Evolutionary conservation across 208 protist genomes (phyloP).

Genomic region (Leishmania amazonensis): DNA sequence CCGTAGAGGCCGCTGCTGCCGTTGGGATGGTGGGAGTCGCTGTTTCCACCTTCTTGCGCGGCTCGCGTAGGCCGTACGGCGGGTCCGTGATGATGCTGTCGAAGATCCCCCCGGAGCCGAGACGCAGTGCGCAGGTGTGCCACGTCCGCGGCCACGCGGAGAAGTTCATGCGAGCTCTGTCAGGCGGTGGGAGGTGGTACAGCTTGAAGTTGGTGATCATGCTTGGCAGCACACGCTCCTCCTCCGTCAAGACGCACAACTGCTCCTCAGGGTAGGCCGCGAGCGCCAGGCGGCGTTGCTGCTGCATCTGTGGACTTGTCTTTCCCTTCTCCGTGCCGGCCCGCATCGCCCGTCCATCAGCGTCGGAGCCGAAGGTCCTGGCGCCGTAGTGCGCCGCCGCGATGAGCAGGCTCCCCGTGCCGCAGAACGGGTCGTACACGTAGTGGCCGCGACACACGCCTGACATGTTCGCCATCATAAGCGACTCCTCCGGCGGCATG

Average conservation of each 20-base stretch:
- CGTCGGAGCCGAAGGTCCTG: constrained; percentile 87
- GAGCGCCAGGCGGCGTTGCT: constrained; percentile 69
- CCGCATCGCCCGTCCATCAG: constrained; percentile 88
- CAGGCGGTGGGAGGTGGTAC: constrained; percentile 70
- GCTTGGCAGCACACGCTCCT: constrained; percentile 49
- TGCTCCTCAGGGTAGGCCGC: constrained; percentile 29
- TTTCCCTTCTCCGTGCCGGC: constrained; percentile 51
- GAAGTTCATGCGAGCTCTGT: constrained; percentile 88
- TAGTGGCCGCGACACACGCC: constrained; percentile 48
- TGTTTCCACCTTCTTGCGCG: constrained; percentile 43
- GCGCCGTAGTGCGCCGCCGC: constrained; percentile 88
- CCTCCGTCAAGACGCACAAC: constrained; percentile 35
- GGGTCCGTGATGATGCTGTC: constrained; percentile 95
- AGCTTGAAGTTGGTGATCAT: constrained; percentile 91
- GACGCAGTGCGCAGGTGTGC: constrained; percentile 10
- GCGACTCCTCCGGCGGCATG: constrained; percentile 94
- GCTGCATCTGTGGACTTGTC: constrained; percentile 66
- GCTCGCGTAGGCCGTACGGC: constrained; percentile 90
- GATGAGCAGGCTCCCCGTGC: constrained; percentile 90
- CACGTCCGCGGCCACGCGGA: constrained; percentile 52
- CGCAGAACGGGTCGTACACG: constrained; percentile 95
- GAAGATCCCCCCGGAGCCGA: constrained; percentile 53
- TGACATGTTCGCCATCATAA: constrained; percentile 93
- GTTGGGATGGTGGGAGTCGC: neutral
- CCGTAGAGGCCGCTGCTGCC: neutral